Base-by-base conservation (phyloP, 768 basidiomycete genomes). In the Suillus tomentosus region DNA sequence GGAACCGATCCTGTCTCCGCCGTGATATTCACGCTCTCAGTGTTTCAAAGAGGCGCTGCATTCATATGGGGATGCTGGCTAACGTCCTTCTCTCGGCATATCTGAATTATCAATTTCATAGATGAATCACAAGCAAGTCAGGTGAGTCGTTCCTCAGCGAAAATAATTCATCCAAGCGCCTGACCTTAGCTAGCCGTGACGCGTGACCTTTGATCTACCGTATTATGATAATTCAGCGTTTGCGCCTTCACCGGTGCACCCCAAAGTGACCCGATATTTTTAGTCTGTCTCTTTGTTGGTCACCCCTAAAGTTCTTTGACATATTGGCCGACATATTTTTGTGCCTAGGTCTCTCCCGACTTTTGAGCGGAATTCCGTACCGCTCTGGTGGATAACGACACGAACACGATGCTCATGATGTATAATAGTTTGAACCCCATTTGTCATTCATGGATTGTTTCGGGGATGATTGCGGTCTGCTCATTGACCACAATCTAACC, bases 31-130 rank as follows among this genome's bases (percentile, higher is more conserved):
- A 5, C n/a, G 3, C 24, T 39, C n/a, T 56, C 37, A 24, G 4
- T 56, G 55, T 56, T 39, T 56, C 37, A 56, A 37, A 56, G 7
- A 39, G 22, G 37, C 55, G 55, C 55, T 17, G 55, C 5, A 22
- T 39, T 56, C 24, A 56, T 37, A 54, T 34, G 34, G 34, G 53
- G 53, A 54, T n/a, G 53, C 11, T 36, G 19, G 11, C 31, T 36
- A 9, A 31, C 51, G 34, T 54, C 19, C 7, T 8, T 39, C 39
- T 39, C 55, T 56, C 4, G 37, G 34, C 22, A n/a, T n/a, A 54
- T 54, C 53, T 54, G 11, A 7, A 34, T 54, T 54, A 13, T 54
- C 11, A 54, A 36, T 36, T 54, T 34, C 53, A 34, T 34, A 54
- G 11, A 54, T 54, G 10, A 8, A 19, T 53, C 31, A 54, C 31